A percentile compares a stretch with the other conserved stretches of the same genome.
Evolutionary conservation across 2,329 filamentous ascomycete genomes (phyloP).

Genomic region (Penicillium sp.): DNA sequence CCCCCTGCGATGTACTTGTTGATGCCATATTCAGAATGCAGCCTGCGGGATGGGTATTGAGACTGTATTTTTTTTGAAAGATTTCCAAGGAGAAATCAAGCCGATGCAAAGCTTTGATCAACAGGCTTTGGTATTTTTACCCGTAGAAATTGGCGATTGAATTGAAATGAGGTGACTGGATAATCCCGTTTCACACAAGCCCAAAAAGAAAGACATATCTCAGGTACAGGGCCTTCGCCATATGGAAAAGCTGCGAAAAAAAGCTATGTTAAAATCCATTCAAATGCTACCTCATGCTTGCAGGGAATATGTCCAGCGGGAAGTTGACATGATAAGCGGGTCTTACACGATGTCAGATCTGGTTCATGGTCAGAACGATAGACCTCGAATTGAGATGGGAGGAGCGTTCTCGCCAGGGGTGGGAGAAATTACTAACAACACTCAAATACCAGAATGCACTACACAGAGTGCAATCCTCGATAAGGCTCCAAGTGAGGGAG

Average conservation of each 20-base stretch:
- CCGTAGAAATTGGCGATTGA: conserved; percentile 30
- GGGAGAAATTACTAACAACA: neutral
- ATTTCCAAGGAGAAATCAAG: conserved; percentile 23
- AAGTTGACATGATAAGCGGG: conserved; percentile 5
- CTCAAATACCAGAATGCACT: neutral
- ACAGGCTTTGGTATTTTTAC: conserved; percentile 24
- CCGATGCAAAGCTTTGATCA: conserved; percentile 19
- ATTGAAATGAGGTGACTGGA: conserved; percentile 39
- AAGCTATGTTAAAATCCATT: conserved; percentile 19
- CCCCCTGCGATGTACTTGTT: conserved; percentile 28
- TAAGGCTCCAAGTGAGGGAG: neutral
- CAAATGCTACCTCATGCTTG: neutral
- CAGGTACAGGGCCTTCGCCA: conserved; percentile 43
- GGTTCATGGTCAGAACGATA: conserved; percentile 24
- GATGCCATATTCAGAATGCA: conserved; percentile 33
- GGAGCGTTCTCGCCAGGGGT: neutral
- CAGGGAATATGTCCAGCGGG: neutral
- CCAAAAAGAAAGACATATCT: conserved; percentile 49
- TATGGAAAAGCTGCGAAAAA: conserved; percentile 34
- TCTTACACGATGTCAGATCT: conserved; percentile 28
- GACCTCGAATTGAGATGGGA: conserved; percentile 15
- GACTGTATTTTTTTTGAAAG: conserved; percentile 11
- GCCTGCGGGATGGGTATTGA: conserved; percentile 16
- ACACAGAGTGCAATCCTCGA: neutral
- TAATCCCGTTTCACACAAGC: conserved; percentile 45